A percentile compares a stretch with the other conserved stretches of the same genome.
These are phyloP conservation scores for Penicillium cataractarum DNA, from an alignment of 495 filamentous ascomycete genomes.

Conservation along the genomic window DNA sequence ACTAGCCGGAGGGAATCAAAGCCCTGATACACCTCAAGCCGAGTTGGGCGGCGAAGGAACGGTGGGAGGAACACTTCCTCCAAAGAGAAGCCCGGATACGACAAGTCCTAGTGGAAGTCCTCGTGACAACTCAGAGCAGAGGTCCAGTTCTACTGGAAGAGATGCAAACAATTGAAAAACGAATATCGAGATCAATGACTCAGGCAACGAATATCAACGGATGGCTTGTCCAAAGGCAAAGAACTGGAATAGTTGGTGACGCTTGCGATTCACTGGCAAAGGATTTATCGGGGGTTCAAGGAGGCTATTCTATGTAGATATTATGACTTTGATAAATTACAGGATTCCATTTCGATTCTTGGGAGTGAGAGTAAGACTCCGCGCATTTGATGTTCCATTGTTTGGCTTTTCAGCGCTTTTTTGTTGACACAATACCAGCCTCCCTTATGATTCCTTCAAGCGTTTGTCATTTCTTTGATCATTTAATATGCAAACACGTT, in stretches of 20 bases:
- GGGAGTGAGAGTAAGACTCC: background rate
- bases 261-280: background rate
- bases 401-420: background rate
- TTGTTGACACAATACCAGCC: background rate
- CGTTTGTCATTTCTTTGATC: background rate
- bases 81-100: background rate
- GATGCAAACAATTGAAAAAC: background rate
- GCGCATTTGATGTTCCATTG: background rate
- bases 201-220: background rate
- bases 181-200: background rate
- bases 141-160: background rate
- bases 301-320: background rate
- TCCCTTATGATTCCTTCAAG: background rate
- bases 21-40: slow-evolving; percentile 13
- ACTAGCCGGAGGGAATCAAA: background rate
- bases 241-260: too few relatives aligned
- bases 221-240: too few relatives aligned
- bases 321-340: background rate
- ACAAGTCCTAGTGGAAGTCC: background rate
- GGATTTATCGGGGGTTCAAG: background rate
- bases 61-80: background rate
- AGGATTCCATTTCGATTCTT: background rate
- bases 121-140: background rate
- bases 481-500: background rate
- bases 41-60: slow-evolving; percentile 6